phyloP scores from a whole-genome alignment of 495 filamentous ascomycete genomes.

The Penicillium lividum region DNA sequence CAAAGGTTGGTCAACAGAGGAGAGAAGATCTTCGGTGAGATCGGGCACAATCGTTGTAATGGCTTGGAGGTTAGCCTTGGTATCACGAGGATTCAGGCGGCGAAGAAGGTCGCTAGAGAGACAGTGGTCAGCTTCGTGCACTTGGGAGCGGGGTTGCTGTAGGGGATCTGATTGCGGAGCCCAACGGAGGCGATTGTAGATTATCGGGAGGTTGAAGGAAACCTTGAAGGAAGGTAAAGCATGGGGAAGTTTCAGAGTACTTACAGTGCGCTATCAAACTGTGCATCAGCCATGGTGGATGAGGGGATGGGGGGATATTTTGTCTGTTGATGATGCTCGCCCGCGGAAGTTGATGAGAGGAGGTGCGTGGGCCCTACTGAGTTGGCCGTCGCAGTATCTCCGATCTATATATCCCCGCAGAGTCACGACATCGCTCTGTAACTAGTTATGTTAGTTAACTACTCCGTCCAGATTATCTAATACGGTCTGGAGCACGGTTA shows the following conservation, averaged over 20 bases:
- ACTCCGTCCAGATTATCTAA: too few species aligned
- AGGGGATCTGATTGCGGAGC: constrained; percentile 15
- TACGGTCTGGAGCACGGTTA: too few species aligned
- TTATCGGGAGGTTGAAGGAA: not conserved
- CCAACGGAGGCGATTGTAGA: not conserved
- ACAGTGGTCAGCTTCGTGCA: constrained; percentile 31
- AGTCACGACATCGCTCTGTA: too few species aligned
- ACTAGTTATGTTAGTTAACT: too few species aligned
- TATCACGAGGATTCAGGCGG: constrained; percentile 91
- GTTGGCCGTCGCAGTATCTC: constrained; percentile 26
- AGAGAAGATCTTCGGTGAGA: constrained; percentile 95
- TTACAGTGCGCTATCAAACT: constrained; percentile 67
- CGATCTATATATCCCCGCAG: not conserved
- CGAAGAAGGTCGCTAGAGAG: constrained; percentile 88
- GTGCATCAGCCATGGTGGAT: constrained; percentile 52
- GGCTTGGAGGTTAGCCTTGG: constrained; percentile 75
- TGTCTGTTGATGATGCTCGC: constrained; percentile 20
- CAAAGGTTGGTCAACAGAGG: constrained; percentile 94
- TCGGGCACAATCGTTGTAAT: constrained; percentile 85
- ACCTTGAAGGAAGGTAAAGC: not conserved
- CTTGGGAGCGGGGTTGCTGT: constrained; percentile 32
- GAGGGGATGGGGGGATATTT: constrained; percentile 15
- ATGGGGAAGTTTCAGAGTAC: constrained; percentile 17
- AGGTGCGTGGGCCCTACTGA: constrained; percentile 36
- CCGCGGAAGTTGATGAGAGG: constrained; percentile 30